These are phyloP conservation scores for Leccinum brunneo-olivaceum DNA, from an alignment of 1,284 basidiomycete genomes.

Conservation along the genomic window DNA sequence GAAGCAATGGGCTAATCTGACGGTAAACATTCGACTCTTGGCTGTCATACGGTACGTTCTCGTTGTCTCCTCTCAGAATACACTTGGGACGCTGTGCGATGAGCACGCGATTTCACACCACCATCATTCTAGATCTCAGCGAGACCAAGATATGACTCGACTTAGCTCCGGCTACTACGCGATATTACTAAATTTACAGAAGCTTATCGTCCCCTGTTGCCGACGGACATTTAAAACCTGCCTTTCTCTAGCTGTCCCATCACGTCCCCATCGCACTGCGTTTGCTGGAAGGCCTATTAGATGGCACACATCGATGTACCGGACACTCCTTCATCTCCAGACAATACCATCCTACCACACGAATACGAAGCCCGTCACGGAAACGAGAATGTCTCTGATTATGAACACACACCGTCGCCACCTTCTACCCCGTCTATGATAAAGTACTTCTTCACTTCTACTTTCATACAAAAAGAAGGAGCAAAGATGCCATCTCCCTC, in stretches of 20 bases:
- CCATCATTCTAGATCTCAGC: not conserved
- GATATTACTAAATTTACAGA: no score
- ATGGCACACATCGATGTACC: slow-evolving; percentile 4
- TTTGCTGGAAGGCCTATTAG: not conserved
- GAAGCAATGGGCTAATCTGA: no score
- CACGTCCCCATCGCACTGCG: not conserved
- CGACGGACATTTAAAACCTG: no score
- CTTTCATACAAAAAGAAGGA: not conserved
- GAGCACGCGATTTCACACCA: no score
- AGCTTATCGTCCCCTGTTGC: no score
- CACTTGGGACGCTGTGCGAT: no score
- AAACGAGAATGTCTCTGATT: not conserved
- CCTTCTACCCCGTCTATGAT: slow-evolving; percentile 1
- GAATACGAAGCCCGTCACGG: not conserved
- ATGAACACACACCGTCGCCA: not conserved
- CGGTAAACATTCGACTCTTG: no score
- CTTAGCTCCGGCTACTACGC: no score
- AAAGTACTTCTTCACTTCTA: slow-evolving; percentile 2
- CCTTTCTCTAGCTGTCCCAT: not conserved
- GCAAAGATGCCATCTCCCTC: not conserved
- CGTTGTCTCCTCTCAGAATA: no score
- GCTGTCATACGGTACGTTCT: no score
- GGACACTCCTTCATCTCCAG: slow-evolving; percentile 27
- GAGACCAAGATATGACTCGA: not conserved
- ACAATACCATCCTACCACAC: slow-evolving; percentile 36